phyloP scores from a whole-genome alignment of 2,329 filamentous ascomycete species.

The Herpotrichia juniperi region DNA sequence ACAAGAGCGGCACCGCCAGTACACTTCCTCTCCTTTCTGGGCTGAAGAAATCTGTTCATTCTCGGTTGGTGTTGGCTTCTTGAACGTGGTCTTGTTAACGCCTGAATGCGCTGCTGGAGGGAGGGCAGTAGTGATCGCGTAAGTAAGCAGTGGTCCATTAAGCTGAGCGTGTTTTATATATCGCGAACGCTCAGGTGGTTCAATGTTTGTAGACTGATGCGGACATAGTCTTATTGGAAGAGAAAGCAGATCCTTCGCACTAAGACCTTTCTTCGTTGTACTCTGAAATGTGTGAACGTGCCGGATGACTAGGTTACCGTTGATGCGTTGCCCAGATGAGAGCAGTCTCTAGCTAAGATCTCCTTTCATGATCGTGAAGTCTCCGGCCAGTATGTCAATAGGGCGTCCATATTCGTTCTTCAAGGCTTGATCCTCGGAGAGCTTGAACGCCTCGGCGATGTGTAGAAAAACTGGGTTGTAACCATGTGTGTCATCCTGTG shows the following conservation, averaged over 20 bases:
- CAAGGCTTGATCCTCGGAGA: not conserved
- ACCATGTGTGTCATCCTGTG: not conserved
- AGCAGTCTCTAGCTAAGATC: not conserved
- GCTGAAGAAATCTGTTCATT: not conserved
- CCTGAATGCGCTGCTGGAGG: not conserved
- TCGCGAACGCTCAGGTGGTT: not conserved
- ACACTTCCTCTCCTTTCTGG: not conserved
- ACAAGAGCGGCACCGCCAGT: slow-evolving; percentile 9
- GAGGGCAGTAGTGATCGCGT: slow-evolving; percentile 2
- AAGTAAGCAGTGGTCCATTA: slow-evolving; percentile 5
- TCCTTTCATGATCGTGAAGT: not conserved
- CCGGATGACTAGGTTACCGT: slow-evolving; percentile 2
- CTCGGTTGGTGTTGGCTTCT: slow-evolving; percentile 3
- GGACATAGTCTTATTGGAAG: slow-evolving; percentile 5
- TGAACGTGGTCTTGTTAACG: not conserved
- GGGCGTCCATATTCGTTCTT: not conserved
- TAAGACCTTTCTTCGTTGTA: not conserved
- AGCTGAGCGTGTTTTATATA: not conserved
- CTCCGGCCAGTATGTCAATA: not conserved
- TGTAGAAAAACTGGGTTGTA: slow-evolving; percentile 5
- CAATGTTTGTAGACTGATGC: slow-evolving; percentile 2
- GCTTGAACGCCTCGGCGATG: not conserved
- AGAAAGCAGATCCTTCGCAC: not conserved
- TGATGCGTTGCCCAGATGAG: slow-evolving; percentile 1
- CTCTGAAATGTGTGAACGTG: slow-evolving; percentile 6